Evolutionary conservation across 169 alveolate genomes (phyloP), one percentile per base, ranked within the genome.

Genomic region (Neospora caninum): DNA sequence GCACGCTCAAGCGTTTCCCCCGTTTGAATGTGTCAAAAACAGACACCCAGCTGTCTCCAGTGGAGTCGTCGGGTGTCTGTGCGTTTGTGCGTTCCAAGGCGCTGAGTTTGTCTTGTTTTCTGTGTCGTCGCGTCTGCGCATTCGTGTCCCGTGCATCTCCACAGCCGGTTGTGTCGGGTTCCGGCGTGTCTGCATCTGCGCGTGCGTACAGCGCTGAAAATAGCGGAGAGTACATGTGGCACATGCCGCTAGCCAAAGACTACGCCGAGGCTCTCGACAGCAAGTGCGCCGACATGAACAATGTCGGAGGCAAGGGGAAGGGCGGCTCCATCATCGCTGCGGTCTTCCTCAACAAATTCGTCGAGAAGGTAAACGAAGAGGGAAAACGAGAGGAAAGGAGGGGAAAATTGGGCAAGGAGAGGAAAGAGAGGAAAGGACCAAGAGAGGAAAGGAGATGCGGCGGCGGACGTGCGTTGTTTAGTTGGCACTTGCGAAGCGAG

Each of bases 281-380:
- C 39, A 96, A 97, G 88, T 94, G 95, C 88, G 99, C 99, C 31
- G 99, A 98, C 93, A 78, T 98, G 86, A 97, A 95, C 94, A 98
- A 98, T 96, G 89, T 95, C 0, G 95, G 91, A 38, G 84, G 82
- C 53, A 84, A 95, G 94, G 82, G 94, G 88, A 95, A 94, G 45
- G 97, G 97, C 42, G 96, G 97, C 27, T 94, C 99, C 36, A 96
- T 98, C 82, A 96, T 96, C 42, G 99, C 99, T 18, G 99, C 99
- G 20, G 97, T 99, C 38, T 99, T 98, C 96, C 95, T 99, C 39
- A 96, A 98, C 82, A 98, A 98, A 73, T 99, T 99, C 95, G 97
- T 99, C 39, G 97, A 97, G 38, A 95, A 97, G 95, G 97, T 93
- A 34, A 69, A 82, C 4, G 58, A 13, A 13, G 13, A 49, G 70